Base-by-base conservation (phyloP, 345 rosid species). In the Orychophragmus violaceus region DNA sequence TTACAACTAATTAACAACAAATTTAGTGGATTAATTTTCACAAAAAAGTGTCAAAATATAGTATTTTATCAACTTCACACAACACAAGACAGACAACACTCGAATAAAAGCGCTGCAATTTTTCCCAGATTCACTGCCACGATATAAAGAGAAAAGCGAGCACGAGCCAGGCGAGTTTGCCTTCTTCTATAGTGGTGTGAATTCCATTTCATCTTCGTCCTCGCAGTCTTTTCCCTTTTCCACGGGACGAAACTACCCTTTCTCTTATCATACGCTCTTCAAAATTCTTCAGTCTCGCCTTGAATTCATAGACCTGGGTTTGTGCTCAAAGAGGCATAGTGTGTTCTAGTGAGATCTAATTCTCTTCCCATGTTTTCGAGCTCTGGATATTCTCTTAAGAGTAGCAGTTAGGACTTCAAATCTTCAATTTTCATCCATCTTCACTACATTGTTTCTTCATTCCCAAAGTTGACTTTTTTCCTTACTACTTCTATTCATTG, bases 121-220 rank as follows among this genome's bases (percentile, higher is more conserved):
- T 66, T 23, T 7, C 42, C 55, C 27, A 70, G 51, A 69, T 5
- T 70, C 45, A 70, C 39, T 62, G 68, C 69, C 72, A 35, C 65
- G 16, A 35, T 50, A 33, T 24, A 22, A 25, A 28, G 18, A 61
- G 21, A 17, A 69, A 50, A 50, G 52, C 30, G 41, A 60, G 50
- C 67, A 71, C 75, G 75, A 62, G 69, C 53, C 33, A 57, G 23
- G 63, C 69, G 58, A 71, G 41, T 42, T 59, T 71, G 12, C 46
- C 37, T 18, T 19, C 7, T 46, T 18, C 55, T 25, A 55, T 57
- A 3, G 25, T 71, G 51, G 59, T 59, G 52, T 72, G 59, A 56
- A 0, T 57, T 29, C 18, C 75, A 71, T 63, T 71, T 63, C 36
- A 27, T 27, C 36, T 27, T 41, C 61, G 0, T 41, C 51, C 49